Evolutionary conservation across 1,284 basidiomycete species (phyloP), one percentile per base, ranked within the genome.

Genomic region (Apiotrichum domesticum): DNA sequence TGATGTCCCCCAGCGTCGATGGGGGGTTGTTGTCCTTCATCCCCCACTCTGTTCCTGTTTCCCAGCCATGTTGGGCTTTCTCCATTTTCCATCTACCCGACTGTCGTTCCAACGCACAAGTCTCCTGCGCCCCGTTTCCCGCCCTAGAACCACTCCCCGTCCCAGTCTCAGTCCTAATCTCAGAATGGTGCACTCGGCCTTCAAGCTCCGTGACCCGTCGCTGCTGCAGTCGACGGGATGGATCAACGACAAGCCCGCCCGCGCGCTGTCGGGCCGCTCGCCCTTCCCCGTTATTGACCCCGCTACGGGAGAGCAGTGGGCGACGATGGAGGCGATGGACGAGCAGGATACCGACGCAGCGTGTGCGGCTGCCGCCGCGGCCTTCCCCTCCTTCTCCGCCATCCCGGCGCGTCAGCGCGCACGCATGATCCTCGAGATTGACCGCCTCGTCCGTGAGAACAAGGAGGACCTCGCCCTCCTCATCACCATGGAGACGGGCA

Each of bases 401-500:
- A 52, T 50, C 10, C 44, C 52, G 1, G 59, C 59, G 14, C 59
- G 63, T 32, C 48, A 51, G 40, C 63, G 63, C 39, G 63, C 63
- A n/a, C 55, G 60, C 39, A 56, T 59, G 54, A 59, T 63, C 34
- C 52, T 63, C 41, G 46, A 55, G 51, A 46, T 57, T 51, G 61
- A 63, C 56, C 52, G 51, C 40, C 57, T 59, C 15, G 55, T 63
- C 7, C 61, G 61, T 51, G 55, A 59, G 55, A 47, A 55, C 52
- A 65, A 62, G 64, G 55, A 61, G 35, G 64, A 65, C 55, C 54
- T 65, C 40, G 59, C 64, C 39, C 58, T 56, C 49, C 46, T 65
- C 6, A 46, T 56, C 33, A 54, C 56, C 32, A 54, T 65, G 52
- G 91, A 95, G 77, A 94, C 93, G 64, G 91, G 91, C 39, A 95